A percentile compares a stretch with the other conserved stretches of the same genome.
Conservation (phyloP, 1,284 basidiomycete genomes). For the Malassezia vespertilionis region DNA sequence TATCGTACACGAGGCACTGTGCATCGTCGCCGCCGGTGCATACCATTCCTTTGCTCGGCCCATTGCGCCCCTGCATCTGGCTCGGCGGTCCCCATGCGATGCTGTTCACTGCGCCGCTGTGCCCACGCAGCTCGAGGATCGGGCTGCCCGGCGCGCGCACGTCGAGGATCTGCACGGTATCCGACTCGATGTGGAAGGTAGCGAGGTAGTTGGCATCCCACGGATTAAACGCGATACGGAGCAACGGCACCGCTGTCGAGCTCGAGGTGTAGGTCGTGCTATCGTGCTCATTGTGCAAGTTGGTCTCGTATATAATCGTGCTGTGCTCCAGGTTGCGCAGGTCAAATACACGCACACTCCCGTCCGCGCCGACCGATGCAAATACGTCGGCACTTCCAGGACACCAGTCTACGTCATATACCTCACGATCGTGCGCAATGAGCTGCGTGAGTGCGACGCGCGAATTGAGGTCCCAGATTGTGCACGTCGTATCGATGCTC, state of each 20-base stretch:
- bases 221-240: slow-evolving; percentile 47
- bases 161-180: slow-evolving; percentile 44
- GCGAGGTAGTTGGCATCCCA: slow-evolving; percentile 48
- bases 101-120: slow-evolving; percentile 39
- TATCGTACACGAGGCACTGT: slow-evolving; percentile 44
- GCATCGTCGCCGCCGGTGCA: slow-evolving; percentile 44
- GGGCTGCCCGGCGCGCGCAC: slow-evolving; percentile 45
- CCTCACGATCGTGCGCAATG: slow-evolving; percentile 87
- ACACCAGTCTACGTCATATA: slow-evolving; percentile 96
- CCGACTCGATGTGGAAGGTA: slow-evolving; percentile 44
- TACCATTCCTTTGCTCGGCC: slow-evolving; percentile 45
- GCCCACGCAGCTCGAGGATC: slow-evolving; percentile 43
- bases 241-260: slow-evolving; percentile 27
- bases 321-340: slow-evolving; percentile 90
- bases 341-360: slow-evolving; percentile 90
- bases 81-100: slow-evolving; percentile 45
- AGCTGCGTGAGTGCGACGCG: slow-evolving; percentile 84
- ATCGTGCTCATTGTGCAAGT: slow-evolving; percentile 14
- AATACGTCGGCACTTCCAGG: slow-evolving; percentile 95
- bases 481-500: slow-evolving; percentile 56
- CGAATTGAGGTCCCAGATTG: slow-evolving; percentile 80
- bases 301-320: slow-evolving; percentile 83
- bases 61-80: slow-evolving; percentile 25
- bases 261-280: slow-evolving; percentile 5
- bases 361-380: slow-evolving; percentile 94